phyloP scores from a whole-genome alignment of 805 yeast genomes.

The Isabelozyma rhagii region DNA sequence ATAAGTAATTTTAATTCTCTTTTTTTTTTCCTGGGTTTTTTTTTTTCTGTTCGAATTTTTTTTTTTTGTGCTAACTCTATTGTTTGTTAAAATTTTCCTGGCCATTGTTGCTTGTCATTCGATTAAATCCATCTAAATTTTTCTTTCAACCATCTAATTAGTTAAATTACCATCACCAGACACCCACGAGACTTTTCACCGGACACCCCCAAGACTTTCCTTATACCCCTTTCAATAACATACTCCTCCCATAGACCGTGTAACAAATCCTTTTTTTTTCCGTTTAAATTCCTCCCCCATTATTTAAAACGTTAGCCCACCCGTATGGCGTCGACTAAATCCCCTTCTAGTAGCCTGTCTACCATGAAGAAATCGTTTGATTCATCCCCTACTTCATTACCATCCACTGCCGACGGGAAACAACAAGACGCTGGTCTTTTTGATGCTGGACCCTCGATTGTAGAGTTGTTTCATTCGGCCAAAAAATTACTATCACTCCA shows the following conservation, averaged over 20 bases:
- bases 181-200: too few relatives aligned
- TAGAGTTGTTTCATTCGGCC: slow-evolving; percentile 41
- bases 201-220: too few relatives aligned
- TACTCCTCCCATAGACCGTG: too few relatives aligned
- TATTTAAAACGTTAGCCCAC: not conserved
- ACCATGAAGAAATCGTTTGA: not conserved
- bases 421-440: not conserved
- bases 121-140: not conserved
- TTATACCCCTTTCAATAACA: too few relatives aligned
- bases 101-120: not conserved
- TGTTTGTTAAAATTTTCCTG: not conserved
- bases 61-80: too few relatives aligned
- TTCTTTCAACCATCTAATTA: not conserved
- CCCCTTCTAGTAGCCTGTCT: not conserved
- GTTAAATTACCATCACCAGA: not conserved
- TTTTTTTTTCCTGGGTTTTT: too few relatives aligned
- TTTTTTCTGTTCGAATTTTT: too few relatives aligned
- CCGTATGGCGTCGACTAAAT: not conserved
- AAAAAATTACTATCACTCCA: slow-evolving; percentile 36
- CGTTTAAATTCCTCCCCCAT: not conserved
- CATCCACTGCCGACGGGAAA: not conserved
- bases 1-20: too few relatives aligned
- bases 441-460: slow-evolving; percentile 27
- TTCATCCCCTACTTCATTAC: not conserved
- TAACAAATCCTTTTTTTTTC: too few relatives aligned